Evolutionary conservation across 2,329 filamentous ascomycete species (phyloP).

Genomic region (Pseudocercospora vitis): DNA sequence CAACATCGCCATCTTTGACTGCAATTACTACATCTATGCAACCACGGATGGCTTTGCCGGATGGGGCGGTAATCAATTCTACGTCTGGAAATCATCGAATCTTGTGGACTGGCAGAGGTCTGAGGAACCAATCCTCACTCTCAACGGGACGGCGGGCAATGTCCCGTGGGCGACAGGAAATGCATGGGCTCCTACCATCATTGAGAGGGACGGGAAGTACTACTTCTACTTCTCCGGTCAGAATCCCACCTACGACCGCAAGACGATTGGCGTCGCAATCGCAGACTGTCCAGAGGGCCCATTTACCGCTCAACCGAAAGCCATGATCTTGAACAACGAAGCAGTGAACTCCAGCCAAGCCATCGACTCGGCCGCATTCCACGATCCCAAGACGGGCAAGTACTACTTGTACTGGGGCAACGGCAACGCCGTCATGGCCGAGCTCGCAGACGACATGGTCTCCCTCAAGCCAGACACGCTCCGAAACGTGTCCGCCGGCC

Average conservation of each 20-base stretch:
- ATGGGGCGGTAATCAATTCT: slow-evolving; percentile 52
- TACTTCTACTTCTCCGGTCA: slow-evolving; percentile 38
- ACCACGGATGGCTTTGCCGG: slow-evolving; percentile 49
- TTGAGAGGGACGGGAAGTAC: slow-evolving; percentile 30
- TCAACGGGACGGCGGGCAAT: slow-evolving; percentile 49
- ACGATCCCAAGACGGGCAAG: slow-evolving; percentile 29
- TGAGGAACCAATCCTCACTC: slow-evolving; percentile 46
- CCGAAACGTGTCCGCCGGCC: slow-evolving; percentile 38
- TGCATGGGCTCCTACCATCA: slow-evolving; percentile 35
- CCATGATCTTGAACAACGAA: slow-evolving; percentile 34
- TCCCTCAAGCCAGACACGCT: slow-evolving; percentile 45
- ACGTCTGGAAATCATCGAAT: slow-evolving; percentile 50
- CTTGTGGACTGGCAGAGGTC: slow-evolving; percentile 47
- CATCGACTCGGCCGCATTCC: slow-evolving; percentile 33
- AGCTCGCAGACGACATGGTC: slow-evolving; percentile 50
- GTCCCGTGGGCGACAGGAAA: slow-evolving; percentile 43
- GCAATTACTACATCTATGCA: slow-evolving; percentile 51
- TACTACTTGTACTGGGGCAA: slow-evolving; percentile 41
- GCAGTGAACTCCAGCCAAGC: slow-evolving; percentile 29
- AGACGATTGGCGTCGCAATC: slow-evolving; percentile 34
- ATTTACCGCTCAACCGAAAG: slow-evolving; percentile 29
- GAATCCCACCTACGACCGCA: slow-evolving; percentile 32
- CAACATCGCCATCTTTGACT: slow-evolving; percentile 48
- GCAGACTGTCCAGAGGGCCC: slow-evolving; percentile 31
- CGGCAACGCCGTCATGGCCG: slow-evolving; percentile 44